Evolutionary conservation across 2,329 filamentous ascomycete species (phyloP), one percentile per base, ranked within the genome.

Genomic region (Xylariaceae sp.): DNA sequence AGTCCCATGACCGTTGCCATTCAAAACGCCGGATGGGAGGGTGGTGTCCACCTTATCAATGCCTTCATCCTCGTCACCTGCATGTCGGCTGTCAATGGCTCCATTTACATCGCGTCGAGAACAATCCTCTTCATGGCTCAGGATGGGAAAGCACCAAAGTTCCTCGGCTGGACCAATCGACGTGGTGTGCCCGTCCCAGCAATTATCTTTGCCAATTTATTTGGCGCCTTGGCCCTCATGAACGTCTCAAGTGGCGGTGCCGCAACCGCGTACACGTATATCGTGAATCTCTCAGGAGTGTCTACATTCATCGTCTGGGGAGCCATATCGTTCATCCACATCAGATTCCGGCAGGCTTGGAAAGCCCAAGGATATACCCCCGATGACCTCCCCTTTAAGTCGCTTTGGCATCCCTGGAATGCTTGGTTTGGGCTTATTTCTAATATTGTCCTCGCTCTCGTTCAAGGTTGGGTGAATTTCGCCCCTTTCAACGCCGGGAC

Each of bases 51-150:
- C 69, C 80, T 92, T 1, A 88, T 92, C 75, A 92, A 92, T 65
- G 87, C 85, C 45, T 87, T 90, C 68, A 89, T 90, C 67, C 80
- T 92, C 54, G 76, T 90, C 7, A 89, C 88, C 10, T 88, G 88
- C 57, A 77, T 90, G 44, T 86, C 82, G 0, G 87, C 88, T 15
- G 82, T 88, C 66, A 92, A 92, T 74, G 86, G 83, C 55, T 88
- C 86, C 7, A 88, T 92, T 62, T 92, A 92, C 71, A 89, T 92
- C 65, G 85, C 85, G 50, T 89, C 87, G 2, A 83, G 89, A 18
- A 92, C 88, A 0, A 74, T 93, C 1, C 75, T 92, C 0, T 91
- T 85, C 75, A 89, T 92, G 84, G 88, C 88, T 0, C 86, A 89
- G 67, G 84, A 85, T 50, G 79, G 83, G 51, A 90, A 89, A 72